Evolutionary conservation across 805 yeast genomes (phyloP).

Genomic region (Dipodascus geniculatus): DNA sequence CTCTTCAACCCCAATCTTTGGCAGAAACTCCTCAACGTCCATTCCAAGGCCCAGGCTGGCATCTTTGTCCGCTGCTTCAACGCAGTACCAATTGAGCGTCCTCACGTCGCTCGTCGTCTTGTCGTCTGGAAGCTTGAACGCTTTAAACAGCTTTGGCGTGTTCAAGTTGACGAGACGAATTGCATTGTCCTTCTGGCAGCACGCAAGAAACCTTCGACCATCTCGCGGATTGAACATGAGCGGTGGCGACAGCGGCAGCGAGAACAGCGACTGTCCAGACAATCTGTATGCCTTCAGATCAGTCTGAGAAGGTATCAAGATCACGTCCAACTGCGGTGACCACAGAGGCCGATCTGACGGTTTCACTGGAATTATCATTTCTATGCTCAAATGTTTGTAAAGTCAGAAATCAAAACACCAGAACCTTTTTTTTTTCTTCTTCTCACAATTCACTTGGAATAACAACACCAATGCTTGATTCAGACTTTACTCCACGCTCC

Average conservation of each 20-base stretch:
- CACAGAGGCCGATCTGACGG: not conserved
- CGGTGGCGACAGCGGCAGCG: not conserved
- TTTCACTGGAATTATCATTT: not conserved
- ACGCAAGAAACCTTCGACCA: not conserved
- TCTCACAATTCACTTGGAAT: not conserved
- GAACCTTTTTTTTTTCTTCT: not conserved
- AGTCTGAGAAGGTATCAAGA: not conserved
- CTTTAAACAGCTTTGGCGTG: not conserved
- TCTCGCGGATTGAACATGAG: not conserved
- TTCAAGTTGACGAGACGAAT: not conserved
- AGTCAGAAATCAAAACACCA: not conserved
- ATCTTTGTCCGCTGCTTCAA: not conserved
- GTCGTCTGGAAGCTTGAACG: not conserved
- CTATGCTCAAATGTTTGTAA: not conserved
- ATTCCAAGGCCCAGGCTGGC: not conserved
- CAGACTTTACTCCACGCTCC: not conserved
- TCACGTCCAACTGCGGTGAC: not conserved
- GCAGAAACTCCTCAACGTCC: not conserved
- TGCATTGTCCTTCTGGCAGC: not conserved
- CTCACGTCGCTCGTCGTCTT: not conserved
- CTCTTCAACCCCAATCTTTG: not conserved
- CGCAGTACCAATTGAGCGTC: not conserved
- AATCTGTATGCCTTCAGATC: not conserved
- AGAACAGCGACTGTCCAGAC: not conserved
- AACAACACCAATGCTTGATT: not conserved